Evolutionary conservation across 2,329 filamentous ascomycete genomes (phyloP).

Genomic region (Bipolaris victoriae): DNA sequence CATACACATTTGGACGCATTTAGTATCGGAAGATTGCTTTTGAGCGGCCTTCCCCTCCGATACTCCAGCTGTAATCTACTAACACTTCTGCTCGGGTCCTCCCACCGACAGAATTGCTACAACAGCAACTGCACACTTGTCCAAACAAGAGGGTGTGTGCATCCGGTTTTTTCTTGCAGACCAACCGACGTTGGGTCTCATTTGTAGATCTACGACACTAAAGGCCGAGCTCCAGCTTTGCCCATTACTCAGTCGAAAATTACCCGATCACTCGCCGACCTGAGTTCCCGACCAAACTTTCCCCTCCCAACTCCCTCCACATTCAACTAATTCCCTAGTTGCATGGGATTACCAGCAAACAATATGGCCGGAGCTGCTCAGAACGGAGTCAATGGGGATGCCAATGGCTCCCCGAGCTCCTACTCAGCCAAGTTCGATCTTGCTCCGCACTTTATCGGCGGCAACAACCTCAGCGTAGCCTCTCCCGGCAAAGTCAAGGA

Average conservation of each 20-base stretch:
- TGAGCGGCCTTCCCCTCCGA: slow-evolving; percentile 11
- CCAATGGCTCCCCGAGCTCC: slow-evolving; percentile 64
- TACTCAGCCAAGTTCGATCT: slow-evolving; percentile 83
- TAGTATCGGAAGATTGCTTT: slow-evolving; percentile 12
- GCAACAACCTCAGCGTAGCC: slow-evolving; percentile 84
- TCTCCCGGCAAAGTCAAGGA: slow-evolving; percentile 89
- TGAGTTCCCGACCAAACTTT: slow-evolving; percentile 19
- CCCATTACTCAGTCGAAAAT: slow-evolving; percentile 29
- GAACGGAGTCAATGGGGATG: slow-evolving; percentile 49
- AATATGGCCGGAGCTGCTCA: slow-evolving; percentile 45
- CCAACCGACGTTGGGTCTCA: slow-evolving; percentile 8
- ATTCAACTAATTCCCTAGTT: slow-evolving; percentile 25
- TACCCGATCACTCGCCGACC: slow-evolving; percentile 29
- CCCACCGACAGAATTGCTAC: slow-evolving; percentile 26
- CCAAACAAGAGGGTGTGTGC: background rate
- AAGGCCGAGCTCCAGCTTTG: slow-evolving; percentile 31
- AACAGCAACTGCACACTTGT: slow-evolving; percentile 1
- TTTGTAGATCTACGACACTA: slow-evolving; percentile 27
- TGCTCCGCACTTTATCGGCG: slow-evolving; percentile 94
- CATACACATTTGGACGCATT: slow-evolving; percentile 5
- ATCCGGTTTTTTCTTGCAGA: slow-evolving; percentile 6
- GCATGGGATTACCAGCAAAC: slow-evolving; percentile 37
- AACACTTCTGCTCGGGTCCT: slow-evolving; percentile 29
- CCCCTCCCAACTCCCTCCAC: slow-evolving; percentile 15
- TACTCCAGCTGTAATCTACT: slow-evolving; percentile 23